phyloP scores from a whole-genome alignment of 352 stramenopile species.

The Globisporangium rhizosaccharum region DNA sequence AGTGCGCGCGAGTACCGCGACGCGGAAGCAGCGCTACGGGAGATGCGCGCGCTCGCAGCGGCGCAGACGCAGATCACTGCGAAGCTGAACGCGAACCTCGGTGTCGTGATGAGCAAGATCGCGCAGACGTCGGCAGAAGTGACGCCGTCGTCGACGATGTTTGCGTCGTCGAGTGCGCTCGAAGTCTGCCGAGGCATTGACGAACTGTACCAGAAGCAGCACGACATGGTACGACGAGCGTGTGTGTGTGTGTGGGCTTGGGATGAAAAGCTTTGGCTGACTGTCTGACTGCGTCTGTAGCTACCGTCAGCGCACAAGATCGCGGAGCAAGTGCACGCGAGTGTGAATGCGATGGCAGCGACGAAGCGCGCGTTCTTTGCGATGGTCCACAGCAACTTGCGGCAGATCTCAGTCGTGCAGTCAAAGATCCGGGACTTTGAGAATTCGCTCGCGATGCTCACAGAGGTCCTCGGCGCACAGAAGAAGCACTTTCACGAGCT shows the following conservation, averaged over 20 bases:
- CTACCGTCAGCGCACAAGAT: constrained; percentile 63
- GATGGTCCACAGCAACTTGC: constrained; percentile 53
- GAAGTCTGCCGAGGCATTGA: constrained; percentile 83
- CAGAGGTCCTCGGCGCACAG: constrained; percentile 62
- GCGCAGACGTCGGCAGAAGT: constrained; percentile 53
- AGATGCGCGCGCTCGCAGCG: constrained; percentile 43
- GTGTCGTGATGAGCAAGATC: constrained; percentile 60
- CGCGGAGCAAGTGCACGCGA: constrained; percentile 47
- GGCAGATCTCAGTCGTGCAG: constrained; percentile 72
- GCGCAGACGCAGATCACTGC: constrained; percentile 53
- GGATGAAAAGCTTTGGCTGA: neutral
- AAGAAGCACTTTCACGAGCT: constrained; percentile 86
- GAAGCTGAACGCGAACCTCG: constrained; percentile 61
- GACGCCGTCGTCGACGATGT: constrained; percentile 60
- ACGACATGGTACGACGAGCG: constrained; percentile 47
- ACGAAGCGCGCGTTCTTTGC: constrained; percentile 50
- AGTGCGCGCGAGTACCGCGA: constrained; percentile 36
- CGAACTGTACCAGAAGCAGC: constrained; percentile 68
- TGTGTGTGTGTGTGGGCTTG: neutral
- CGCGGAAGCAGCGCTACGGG: constrained; percentile 36
- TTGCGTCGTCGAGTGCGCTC: constrained; percentile 66
- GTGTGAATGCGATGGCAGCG: constrained; percentile 49
- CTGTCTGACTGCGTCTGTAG: constrained; percentile 16
- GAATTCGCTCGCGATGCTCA: constrained; percentile 77
- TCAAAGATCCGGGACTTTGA: constrained; percentile 89